Evolutionary conservation across 108 stramenopile species (phyloP).

Genomic region (Cyclotella cryptica): DNA sequence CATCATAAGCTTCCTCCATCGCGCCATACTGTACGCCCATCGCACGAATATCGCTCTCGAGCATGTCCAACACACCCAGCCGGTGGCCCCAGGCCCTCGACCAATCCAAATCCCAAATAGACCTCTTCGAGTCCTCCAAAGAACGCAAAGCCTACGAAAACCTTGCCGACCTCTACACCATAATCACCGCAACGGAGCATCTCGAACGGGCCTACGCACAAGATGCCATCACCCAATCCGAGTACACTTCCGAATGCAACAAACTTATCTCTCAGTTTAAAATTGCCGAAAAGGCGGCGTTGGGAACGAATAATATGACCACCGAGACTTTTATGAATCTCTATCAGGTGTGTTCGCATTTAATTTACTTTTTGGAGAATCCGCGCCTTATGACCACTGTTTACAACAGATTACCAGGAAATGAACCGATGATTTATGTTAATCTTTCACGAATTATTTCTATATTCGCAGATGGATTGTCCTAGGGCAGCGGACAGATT

Average conservation of each 20-base stretch:
- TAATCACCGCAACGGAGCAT: conserved; percentile 96
- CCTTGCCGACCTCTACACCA: conserved; percentile 93
- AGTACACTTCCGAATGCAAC: conserved; percentile 92
- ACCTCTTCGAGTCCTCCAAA: conserved; percentile 68
- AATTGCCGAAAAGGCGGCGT: conserved; percentile 84
- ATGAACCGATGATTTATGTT: too few relatives aligned
- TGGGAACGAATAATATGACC: conserved; percentile 49
- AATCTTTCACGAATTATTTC: too few relatives aligned
- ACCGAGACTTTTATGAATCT: conserved; percentile 80
- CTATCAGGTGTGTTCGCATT: conserved; percentile 59
- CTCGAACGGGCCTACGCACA: conserved; percentile 96
- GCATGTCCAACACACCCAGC: background rate
- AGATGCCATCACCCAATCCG: conserved; percentile 85
- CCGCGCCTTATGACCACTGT: too few relatives aligned
- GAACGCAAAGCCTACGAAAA: conserved; percentile 86
- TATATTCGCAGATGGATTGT: conserved; percentile 79
- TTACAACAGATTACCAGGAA: too few relatives aligned
- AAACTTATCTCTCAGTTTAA: conserved; percentile 96
- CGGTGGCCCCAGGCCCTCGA: conserved; percentile 44
- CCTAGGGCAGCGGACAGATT: conserved; percentile 93
- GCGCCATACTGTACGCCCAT: background rate
- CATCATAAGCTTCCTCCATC: too few relatives aligned
- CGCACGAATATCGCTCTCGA: background rate
- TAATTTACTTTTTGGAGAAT: too few relatives aligned
- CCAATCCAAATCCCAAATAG: conserved; percentile 50